Percentiles rank a stretch among this genome's conserved stretches.
phyloP scores from a whole-genome alignment of 306 rosid genomes.

The Cicer judaicum region DNA sequence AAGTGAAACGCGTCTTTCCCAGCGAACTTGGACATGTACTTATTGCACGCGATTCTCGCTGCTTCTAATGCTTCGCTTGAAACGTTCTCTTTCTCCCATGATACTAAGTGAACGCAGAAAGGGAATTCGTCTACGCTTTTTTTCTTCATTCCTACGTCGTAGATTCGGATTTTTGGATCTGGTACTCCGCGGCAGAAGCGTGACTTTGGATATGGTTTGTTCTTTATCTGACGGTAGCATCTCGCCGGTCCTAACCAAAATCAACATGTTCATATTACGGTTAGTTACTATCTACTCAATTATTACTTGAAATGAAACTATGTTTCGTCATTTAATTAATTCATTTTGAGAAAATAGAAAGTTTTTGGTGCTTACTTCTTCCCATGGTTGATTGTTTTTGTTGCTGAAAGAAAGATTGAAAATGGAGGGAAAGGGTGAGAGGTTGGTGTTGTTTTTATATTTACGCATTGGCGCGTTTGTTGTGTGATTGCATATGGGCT shows the following conservation, averaged over 20 bases:
- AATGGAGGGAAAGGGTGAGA: constrained; percentile 1
- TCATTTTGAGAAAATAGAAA: neutral
- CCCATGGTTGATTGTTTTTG: constrained; percentile 19
- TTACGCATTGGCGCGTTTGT: constrained; percentile 10
- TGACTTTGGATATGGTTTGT: constrained; percentile 73
- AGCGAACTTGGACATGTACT: constrained; percentile 77
- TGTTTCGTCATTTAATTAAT: too few relatives aligned
- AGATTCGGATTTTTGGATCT: constrained; percentile 73
- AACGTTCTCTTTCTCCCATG: constrained; percentile 51
- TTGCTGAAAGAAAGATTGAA: neutral
- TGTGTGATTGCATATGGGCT: constrained; percentile 12
- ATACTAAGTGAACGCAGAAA: constrained; percentile 47
- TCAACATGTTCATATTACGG: neutral
- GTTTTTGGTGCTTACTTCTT: constrained; percentile 26
- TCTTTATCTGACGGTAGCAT: constrained; percentile 78
- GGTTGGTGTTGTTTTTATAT: constrained; percentile 9
- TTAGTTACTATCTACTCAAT: neutral
- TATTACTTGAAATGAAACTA: too few relatives aligned
- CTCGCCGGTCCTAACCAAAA: constrained; percentile 64
- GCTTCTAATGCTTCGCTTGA: constrained; percentile 76
- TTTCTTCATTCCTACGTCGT: constrained; percentile 76
- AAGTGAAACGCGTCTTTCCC: constrained; percentile 84
- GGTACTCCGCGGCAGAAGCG: constrained; percentile 77
- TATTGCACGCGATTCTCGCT: constrained; percentile 80
- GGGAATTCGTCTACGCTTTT: constrained; percentile 67